Evolutionary conservation across 2,329 filamentous ascomycete genomes (phyloP).

Genomic region (Botryosphaeria dothidea): DNA sequence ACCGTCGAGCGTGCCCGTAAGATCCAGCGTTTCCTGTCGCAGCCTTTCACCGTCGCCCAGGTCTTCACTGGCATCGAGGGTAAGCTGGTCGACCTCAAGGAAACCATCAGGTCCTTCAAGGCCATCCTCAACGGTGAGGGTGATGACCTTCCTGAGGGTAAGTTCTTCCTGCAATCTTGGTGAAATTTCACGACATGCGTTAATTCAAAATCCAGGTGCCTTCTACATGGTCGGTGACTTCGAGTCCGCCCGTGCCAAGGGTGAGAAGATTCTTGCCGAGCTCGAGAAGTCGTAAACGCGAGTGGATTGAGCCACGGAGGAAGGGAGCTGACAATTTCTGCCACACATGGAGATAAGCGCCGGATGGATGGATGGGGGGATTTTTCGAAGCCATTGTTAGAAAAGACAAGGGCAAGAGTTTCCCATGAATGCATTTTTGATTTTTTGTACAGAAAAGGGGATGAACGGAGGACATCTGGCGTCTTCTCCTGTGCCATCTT

Average conservation of each 20-base stretch:
- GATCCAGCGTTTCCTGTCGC: constrained; percentile 99
- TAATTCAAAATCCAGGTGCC: constrained; percentile 49
- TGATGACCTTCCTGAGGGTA: constrained; percentile 92
- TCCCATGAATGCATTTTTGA: constrained; percentile 17
- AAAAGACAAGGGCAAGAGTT: constrained; percentile 14
- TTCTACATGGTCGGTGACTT: constrained; percentile 99
- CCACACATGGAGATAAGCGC: constrained; percentile 15
- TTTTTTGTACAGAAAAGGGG: constrained; percentile 19
- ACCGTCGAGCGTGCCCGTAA: constrained; percentile 99
- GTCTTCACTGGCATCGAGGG: constrained; percentile 95
- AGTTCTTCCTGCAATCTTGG: constrained; percentile 30
- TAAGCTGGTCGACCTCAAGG: constrained; percentile 95
- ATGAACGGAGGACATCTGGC: constrained; percentile 16
- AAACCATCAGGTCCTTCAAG: constrained; percentile 98
- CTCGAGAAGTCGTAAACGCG: constrained; percentile 58
- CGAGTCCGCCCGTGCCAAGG: constrained; percentile 89
- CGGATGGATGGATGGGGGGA: constrained; percentile 10
- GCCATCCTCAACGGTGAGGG: constrained; percentile 91
- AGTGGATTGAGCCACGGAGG: not conserved
- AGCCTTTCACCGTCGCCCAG: constrained; percentile 91
- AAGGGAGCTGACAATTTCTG: constrained; percentile 14
- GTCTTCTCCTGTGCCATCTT: constrained; percentile 17
- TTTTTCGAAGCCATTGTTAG: not conserved
- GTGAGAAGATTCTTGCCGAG: constrained; percentile 99
- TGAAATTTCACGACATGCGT: not conserved